Conservation (phyloP, 495 filamentous ascomycete genomes). For the Pyrenopolyporus hunteri region DNA sequence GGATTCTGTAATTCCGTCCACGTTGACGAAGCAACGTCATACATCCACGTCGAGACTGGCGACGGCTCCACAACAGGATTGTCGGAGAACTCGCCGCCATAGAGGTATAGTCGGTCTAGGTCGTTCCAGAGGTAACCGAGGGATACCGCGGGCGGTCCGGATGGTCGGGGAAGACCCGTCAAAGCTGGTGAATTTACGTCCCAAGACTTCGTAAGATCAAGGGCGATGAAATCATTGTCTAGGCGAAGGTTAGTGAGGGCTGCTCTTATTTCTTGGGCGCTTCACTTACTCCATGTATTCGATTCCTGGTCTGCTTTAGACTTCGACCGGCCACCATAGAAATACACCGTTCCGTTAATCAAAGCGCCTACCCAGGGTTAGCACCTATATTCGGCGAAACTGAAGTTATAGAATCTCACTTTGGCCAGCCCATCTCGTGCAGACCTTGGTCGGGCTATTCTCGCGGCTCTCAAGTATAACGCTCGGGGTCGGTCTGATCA, state of each 20-base stretch:
- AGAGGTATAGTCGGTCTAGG: conserved; percentile 68
- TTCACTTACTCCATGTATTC: conserved; percentile 68
- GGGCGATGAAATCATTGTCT: conserved; percentile 72
- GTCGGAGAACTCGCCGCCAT: conserved; percentile 74
- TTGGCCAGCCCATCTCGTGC: conserved; percentile 72
- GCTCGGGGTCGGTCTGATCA: conserved; percentile 43
- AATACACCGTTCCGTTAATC: conserved; percentile 74
- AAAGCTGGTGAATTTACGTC: conserved; percentile 67
- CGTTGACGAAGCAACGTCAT: conserved; percentile 59
- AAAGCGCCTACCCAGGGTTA: conserved; percentile 50
- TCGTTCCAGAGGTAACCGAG: conserved; percentile 77
- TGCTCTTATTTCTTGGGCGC: too few relatives aligned
- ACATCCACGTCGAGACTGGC: conserved; percentile 68
- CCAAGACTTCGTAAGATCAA: conserved; percentile 72
- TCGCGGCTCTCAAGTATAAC: conserved; percentile 45
- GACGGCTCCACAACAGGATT: conserved; percentile 57
- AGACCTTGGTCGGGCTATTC: conserved; percentile 61
- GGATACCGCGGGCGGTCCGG: conserved; percentile 70
- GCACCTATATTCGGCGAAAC: not conserved
- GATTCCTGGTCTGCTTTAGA: conserved; percentile 56
- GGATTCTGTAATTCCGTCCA: conserved; percentile 68
- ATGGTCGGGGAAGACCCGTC: conserved; percentile 65
- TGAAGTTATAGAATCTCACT: conserved; percentile 44
- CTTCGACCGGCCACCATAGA: conserved; percentile 73
- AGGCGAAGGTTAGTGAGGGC: conserved; percentile 31